Conservation (phyloP, 495 filamentous ascomycete genomes). For the Bathelium albidoporum region DNA sequence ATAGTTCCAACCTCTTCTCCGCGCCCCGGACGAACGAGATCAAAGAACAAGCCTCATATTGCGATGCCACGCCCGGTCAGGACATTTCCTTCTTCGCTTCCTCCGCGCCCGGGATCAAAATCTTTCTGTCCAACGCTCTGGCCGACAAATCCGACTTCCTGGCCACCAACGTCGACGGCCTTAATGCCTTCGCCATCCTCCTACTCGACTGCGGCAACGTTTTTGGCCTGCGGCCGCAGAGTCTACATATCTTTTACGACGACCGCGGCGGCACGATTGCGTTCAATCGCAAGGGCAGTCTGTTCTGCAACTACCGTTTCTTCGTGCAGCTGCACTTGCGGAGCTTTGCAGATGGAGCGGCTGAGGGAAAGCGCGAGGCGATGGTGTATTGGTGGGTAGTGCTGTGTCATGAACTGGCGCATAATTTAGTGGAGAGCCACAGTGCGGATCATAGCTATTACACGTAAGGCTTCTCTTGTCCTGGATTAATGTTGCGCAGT, state of each 20-base stretch:
- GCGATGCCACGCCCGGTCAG: slow-evolving; percentile 69
- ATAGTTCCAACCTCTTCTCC: slow-evolving; percentile 58
- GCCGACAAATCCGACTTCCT: slow-evolving; percentile 47
- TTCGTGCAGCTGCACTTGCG: slow-evolving; percentile 65
- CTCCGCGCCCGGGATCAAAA: slow-evolving; percentile 56
- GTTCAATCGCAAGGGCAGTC: slow-evolving; percentile 74
- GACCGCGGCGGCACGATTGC: slow-evolving; percentile 71
- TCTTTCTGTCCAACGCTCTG: slow-evolving; percentile 55
- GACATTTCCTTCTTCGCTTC: slow-evolving; percentile 68
- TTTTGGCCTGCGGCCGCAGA: slow-evolving; percentile 51
- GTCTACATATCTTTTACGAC: slow-evolving; percentile 82
- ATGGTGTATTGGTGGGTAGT: slow-evolving; percentile 86
- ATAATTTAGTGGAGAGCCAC: slow-evolving; percentile 77
- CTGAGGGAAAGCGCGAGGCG: slow-evolving; percentile 46
- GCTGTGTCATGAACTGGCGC: slow-evolving; percentile 84
- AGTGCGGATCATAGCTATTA: slow-evolving; percentile 79
- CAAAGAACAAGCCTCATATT: slow-evolving; percentile 80
- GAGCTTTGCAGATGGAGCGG: slow-evolving; percentile 8
- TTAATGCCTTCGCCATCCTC: slow-evolving; percentile 61
- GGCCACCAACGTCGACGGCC: slow-evolving; percentile 45
- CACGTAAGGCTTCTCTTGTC: slow-evolving; percentile 33
- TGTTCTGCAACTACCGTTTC: slow-evolving; percentile 91
- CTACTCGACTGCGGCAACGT: slow-evolving; percentile 59
- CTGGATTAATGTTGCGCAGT: neutral
- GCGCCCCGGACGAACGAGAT: slow-evolving; percentile 62